Conservation (phyloP, 78 protist genomes). For the Tieghemostelium lacteum region DNA sequence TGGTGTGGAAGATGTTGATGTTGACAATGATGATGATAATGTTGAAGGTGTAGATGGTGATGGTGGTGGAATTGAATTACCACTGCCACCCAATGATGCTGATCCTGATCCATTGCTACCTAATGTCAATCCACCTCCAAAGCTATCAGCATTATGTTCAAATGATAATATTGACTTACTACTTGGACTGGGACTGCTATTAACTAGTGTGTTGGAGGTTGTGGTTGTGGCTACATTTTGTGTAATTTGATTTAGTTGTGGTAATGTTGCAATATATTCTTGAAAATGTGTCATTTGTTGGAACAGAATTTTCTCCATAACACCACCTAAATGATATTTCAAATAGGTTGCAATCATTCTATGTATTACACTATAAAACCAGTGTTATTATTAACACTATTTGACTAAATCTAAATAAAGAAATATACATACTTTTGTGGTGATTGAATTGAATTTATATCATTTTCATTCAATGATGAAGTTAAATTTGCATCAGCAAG, state of each 20-base stretch:
- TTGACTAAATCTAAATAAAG: slow-evolving; percentile 17
- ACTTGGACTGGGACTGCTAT: background rate
- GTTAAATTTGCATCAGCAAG: background rate
- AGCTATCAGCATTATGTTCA: background rate
- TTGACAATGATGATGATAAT: background rate
- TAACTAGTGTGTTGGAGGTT: background rate
- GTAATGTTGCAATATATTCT: slow-evolving; percentile 8
- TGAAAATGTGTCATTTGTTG: slow-evolving; percentile 21
- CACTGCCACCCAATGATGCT: background rate
- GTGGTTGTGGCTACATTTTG: background rate
- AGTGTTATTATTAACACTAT: background rate
- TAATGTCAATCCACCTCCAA: background rate
- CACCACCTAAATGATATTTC: slow-evolving; percentile 11
- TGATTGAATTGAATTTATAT: too few relatives aligned
- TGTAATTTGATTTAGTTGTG: background rate
- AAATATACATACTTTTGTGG: slow-evolving; percentile 3
- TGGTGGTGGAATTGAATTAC: background rate
- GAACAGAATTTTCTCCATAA: slow-evolving; percentile 14
- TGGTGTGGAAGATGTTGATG: background rate
- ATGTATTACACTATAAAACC: slow-evolving; percentile 35
- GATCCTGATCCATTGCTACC: slow-evolving; percentile 1
- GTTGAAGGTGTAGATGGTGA: background rate
- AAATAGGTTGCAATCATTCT: slow-evolving; percentile 57
- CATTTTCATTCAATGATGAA: slow-evolving; percentile 1
- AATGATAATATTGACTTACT: background rate